Conservation (phyloP, 352 stramenopile species). For the Phytophthora pseudosyringae region DNA sequence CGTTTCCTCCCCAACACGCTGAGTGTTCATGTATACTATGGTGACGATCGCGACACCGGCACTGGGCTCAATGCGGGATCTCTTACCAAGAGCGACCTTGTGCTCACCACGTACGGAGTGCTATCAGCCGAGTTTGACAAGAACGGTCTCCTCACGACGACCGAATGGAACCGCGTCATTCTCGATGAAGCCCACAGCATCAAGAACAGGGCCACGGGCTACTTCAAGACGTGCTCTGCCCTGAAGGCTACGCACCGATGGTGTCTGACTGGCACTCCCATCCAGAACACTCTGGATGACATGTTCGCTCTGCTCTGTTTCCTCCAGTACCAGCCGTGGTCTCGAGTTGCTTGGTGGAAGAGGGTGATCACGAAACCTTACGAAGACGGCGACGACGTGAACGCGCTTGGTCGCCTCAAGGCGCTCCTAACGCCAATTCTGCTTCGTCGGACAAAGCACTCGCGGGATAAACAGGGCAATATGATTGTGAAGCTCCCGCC, state of each 20-base stretch:
- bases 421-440: slow-evolving; percentile 76
- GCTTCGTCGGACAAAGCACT: slow-evolving; percentile 88
- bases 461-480: slow-evolving; percentile 64
- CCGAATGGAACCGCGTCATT: slow-evolving; percentile 87
- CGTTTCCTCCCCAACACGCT: slow-evolving; percentile 64
- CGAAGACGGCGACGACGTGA: slow-evolving; percentile 69
- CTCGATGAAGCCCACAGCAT: slow-evolving; percentile 93
- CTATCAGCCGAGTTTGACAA: slow-evolving; percentile 76
- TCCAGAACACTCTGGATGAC: slow-evolving; percentile 91
- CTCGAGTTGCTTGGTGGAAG: slow-evolving; percentile 82
- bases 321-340: slow-evolving; percentile 88
- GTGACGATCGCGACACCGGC: slow-evolving; percentile 51
- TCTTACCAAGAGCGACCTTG: slow-evolving; percentile 63
- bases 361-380: slow-evolving; percentile 82
- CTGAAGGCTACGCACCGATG: slow-evolving; percentile 76
- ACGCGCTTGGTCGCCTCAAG: slow-evolving; percentile 67
- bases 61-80: slow-evolving; percentile 11
- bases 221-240: slow-evolving; percentile 67
- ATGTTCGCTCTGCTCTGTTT: slow-evolving; percentile 89
- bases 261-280: slow-evolving; percentile 91
- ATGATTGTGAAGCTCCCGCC: slow-evolving; percentile 74
- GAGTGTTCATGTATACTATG: slow-evolving; percentile 74
- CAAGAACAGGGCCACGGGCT: slow-evolving; percentile 85
- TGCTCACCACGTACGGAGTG: slow-evolving; percentile 88
- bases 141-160: slow-evolving; percentile 41